Base-by-base conservation (phyloP, 73 alveolate species). In the Effrenium voratum region DNA sequence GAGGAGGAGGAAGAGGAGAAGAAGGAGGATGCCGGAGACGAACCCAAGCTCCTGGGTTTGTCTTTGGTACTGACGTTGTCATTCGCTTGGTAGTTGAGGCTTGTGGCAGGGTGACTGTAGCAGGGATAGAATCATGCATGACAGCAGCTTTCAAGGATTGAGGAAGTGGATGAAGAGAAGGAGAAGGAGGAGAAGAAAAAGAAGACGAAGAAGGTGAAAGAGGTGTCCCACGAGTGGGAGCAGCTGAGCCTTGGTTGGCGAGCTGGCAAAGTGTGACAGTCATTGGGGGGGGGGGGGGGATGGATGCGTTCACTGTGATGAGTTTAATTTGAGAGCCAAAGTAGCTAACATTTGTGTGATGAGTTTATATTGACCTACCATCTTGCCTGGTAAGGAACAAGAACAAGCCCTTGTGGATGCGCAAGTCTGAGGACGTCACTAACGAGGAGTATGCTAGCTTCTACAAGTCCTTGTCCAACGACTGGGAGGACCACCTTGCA, bases 341-440 rank as follows among this genome's bases (percentile, higher is more conserved):
- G n/a, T n/a, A n/a, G n/a, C n/a, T n/a, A n/a, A n/a, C n/a, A n/a
- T n/a, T n/a, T n/a, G n/a, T n/a, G n/a, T n/a, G n/a, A n/a, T n/a
- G n/a, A n/a, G n/a, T n/a, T n/a, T n/a, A n/a, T n/a, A n/a, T n/a
- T n/a, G n/a, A n/a, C n/a, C n/a, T n/a, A n/a, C n/a, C n/a, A n/a
- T n/a, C n/a, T n/a, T n/a, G n/a, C n/a, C n/a, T n/a, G n/a, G n/a
- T n/a, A n/a, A n/a, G n/a, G n/a, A 99, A 99, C 99, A 99, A 94
- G 99, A 99, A 99, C 99, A 99, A 99, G 99, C 99, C 99, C 72
- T 93, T 99, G 85, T 99, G 99, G 99, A 99, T 99, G 99, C 99
- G 99, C 95, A 99, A 99, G 99, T 99, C 99, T 66, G 99, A 99
- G 97, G 99, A 99, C 41, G 99, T 99, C 98, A 99, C 99, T 86